A percentile compares a stretch with the other conserved stretches of the same genome.
These are phyloP conservation scores for Terana coerulea DNA, from an alignment of 768 basidiomycete genomes.

Conservation along the genomic window DNA sequence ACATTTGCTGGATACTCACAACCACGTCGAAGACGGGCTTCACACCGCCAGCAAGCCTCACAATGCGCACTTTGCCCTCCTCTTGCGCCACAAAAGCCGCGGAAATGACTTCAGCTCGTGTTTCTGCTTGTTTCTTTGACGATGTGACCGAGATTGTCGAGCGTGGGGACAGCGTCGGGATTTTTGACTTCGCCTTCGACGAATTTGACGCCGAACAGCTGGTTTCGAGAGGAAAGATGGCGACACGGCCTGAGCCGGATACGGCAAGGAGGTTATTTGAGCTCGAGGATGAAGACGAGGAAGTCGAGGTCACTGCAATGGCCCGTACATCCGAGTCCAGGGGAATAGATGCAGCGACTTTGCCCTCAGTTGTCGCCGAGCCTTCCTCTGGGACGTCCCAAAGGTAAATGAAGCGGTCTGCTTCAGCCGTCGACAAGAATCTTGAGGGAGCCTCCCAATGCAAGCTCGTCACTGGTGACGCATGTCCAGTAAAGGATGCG, in stretches of 20 bases:
- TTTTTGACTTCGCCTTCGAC: constrained; percentile 40
- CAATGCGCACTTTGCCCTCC: constrained; percentile 45
- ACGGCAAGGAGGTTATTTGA: constrained; percentile 47
- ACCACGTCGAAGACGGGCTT: constrained; percentile 56
- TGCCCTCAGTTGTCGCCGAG: constrained; percentile 40
- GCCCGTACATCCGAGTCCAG: constrained; percentile 60
- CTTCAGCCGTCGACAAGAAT: constrained; percentile 59
- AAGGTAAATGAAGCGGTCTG: constrained; percentile 57
- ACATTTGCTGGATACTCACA: constrained; percentile 36
- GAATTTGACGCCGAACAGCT: constrained; percentile 37
- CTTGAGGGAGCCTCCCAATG: constrained; percentile 46
- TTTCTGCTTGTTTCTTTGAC: constrained; percentile 31
- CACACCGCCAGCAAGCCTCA: constrained; percentile 50
- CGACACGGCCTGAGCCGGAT: constrained; percentile 56
- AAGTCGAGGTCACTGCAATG: constrained; percentile 27
- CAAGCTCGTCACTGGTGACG: constrained; percentile 48
- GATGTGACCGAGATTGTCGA: constrained; percentile 41
- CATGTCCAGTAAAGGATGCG: constrained; percentile 62
- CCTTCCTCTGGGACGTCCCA: constrained; percentile 47
- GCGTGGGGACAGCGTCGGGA: constrained; percentile 49
- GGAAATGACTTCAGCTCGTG: constrained; percentile 38
- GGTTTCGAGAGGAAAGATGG: constrained; percentile 50
- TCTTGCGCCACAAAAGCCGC: constrained; percentile 42
- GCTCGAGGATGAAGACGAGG: constrained; percentile 14
- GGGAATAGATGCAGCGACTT: constrained; percentile 54